Conservation (phyloP, 768 basidiomycete species). For the Cystofilobasidium macerans region DNA sequence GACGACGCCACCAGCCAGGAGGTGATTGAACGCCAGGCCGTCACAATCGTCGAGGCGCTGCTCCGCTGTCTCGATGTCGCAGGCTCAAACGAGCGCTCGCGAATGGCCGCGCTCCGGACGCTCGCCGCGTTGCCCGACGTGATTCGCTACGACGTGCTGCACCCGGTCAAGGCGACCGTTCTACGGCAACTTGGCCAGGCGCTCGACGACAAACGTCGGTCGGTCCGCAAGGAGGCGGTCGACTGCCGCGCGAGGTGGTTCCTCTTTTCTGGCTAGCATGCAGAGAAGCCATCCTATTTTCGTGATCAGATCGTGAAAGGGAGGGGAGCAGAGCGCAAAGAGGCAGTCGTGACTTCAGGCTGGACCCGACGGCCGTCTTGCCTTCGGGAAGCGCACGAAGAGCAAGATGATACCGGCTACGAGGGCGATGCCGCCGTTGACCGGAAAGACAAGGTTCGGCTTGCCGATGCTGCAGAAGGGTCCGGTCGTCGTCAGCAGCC, state of each 20-base stretch:
- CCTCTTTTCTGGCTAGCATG: neutral
- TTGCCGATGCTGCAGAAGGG: neutral
- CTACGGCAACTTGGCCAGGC: constrained; percentile 61
- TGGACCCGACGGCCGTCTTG: too few relatives aligned
- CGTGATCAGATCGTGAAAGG: too few relatives aligned
- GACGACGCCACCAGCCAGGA: constrained; percentile 40
- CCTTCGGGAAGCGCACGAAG: neutral
- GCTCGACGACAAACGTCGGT: constrained; percentile 79
- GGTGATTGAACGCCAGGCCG: constrained; percentile 56
- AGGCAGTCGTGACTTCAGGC: too few relatives aligned
- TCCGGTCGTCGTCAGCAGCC: too few relatives aligned
- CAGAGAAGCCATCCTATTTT: neutral
- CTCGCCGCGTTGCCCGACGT: constrained; percentile 61
- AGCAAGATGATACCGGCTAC: neutral
- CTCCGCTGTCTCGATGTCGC: constrained; percentile 47
- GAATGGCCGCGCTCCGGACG: constrained; percentile 62
- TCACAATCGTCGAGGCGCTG: constrained; percentile 58
- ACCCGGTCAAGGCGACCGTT: constrained; percentile 63
- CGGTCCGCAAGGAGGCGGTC: constrained; percentile 78
- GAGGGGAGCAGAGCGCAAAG: neutral
- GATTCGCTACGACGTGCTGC: constrained; percentile 71
- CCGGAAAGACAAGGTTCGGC: neutral
- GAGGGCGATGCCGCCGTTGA: neutral
- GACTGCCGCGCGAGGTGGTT: constrained; percentile 51
- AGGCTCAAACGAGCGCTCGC: constrained; percentile 49